These are phyloP conservation scores for Seminavis robusta DNA, from an alignment of 108 stramenopile species.

Conservation along the genomic window DNA sequence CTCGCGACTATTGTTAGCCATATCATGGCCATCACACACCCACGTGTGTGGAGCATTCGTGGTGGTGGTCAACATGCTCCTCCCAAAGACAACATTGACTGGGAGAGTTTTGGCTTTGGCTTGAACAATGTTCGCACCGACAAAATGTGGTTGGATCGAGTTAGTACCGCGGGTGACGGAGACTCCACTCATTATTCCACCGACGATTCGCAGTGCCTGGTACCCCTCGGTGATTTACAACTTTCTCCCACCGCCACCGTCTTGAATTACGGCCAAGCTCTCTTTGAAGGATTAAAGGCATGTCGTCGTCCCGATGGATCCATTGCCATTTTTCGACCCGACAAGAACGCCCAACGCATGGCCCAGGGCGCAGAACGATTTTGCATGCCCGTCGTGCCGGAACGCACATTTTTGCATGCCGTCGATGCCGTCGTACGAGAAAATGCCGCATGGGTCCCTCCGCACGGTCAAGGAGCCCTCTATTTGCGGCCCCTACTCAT, in stretches of 20 bases:
- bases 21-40: too few relatives aligned
- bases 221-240: conserved; percentile 6
- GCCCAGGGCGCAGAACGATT: conserved; percentile 21
- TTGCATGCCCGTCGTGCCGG: conserved; percentile 30
- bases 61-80: conserved; percentile 12
- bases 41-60: too few relatives aligned
- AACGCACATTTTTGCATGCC: conserved; percentile 21
- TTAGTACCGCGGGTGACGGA: not conserved
- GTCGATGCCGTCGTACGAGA: conserved; percentile 23
- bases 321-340: conserved; percentile 34
- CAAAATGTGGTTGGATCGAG: conserved; percentile 18
- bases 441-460: conserved; percentile 40
- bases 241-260: conserved; percentile 28
- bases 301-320: conserved; percentile 30
- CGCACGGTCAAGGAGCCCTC: conserved; percentile 28
- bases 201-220: conserved; percentile 6
- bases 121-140: conserved; percentile 26
- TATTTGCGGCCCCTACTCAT: conserved; percentile 39
- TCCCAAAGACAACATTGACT: conserved; percentile 22
- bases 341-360: conserved; percentile 33
- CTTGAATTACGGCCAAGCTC: conserved; percentile 42
- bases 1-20: too few relatives aligned
- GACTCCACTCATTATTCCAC: conserved; percentile 31
- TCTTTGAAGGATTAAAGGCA: conserved; percentile 47
- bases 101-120: conserved; percentile 29